Evolutionary conservation across 192 early-diverging fungal species (phyloP), one percentile per base, ranked within the genome.

Genomic region (Polychytrium aggregatum): DNA sequence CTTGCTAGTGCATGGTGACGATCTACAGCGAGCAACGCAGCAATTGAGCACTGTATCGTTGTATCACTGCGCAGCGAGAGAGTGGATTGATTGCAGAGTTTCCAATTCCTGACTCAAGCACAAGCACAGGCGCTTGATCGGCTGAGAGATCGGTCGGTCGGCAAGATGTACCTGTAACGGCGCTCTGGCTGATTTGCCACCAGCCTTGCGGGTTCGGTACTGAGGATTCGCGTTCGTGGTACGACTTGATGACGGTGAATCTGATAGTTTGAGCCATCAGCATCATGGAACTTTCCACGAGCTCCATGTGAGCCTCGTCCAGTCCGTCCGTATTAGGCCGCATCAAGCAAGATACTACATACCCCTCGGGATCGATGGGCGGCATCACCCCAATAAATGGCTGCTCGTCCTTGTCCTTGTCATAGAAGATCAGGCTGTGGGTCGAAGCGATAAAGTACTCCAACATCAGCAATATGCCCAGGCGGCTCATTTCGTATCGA

Each of bases 401-500:
- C 24, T 46, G 79, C 52, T 97, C 91, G 11, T 95, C 91, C 50
- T 82, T 76, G 6, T 86, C 82, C 48, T 86, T 84, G 62, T 98
- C 91, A 59, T 88, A 77, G 18, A 87, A 68, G 53, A 93, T 63
- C 22, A 94, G 71, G 13, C 75, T 62, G 17, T 24, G 16, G 36
- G 8, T 22, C 30, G 11, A 43, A 35, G 6, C n/a, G 44, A 21
- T 48, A 2, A 41, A 20, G n/a, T 21, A 38, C 1, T 13, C 9
- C 13, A 0, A 37, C 37, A 38, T 38, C n/a, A n/a, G n/a, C n/a
- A n/a, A n/a, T n/a, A n/a, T n/a, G n/a, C n/a, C n/a, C n/a, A n/a
- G n/a, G n/a, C n/a, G n/a, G n/a, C n/a, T 50, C 24, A 52, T 17
- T 14, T 20, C 11, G 25, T 8, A 46, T 22, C 20, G 18, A 10